These are phyloP conservation scores for Arthromyces matolae DNA, from an alignment of 768 basidiomycete species.

Conservation along the genomic window DNA sequence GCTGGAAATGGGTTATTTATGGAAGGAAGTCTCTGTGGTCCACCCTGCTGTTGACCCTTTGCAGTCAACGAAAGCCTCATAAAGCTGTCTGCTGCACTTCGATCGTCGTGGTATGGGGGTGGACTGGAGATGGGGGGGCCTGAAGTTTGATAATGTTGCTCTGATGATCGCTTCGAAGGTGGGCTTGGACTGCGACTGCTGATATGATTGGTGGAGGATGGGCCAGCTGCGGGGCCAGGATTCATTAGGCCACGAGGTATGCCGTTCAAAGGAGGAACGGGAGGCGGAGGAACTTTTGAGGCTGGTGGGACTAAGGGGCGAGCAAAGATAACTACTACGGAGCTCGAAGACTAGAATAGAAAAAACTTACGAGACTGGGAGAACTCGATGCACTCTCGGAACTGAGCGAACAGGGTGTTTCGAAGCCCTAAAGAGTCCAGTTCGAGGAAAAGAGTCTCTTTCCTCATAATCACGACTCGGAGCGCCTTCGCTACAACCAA, in stretches of 20 bases:
- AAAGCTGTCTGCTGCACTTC: slow-evolving; percentile 15
- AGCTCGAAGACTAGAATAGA: neutral
- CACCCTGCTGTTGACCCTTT: slow-evolving; percentile 28
- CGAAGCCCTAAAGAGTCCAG: slow-evolving; percentile 54
- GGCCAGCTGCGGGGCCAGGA: neutral
- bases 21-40: slow-evolving; percentile 22
- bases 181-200: slow-evolving; percentile 9
- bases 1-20: slow-evolving; percentile 19
- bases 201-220: neutral
- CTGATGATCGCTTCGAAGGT: slow-evolving; percentile 3
- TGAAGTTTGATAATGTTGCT: slow-evolving; percentile 3
- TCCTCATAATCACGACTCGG: slow-evolving; percentile 80
- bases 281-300: slow-evolving; percentile 65
- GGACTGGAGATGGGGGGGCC: slow-evolving; percentile 10
- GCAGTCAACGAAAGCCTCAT: slow-evolving; percentile 21
- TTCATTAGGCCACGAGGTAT: slow-evolving; percentile 21
- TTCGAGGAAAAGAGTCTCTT: slow-evolving; percentile 75
- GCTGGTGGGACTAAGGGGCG: slow-evolving; percentile 45
- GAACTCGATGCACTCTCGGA: slow-evolving; percentile 84
- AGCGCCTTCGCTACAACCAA: slow-evolving; percentile 58
- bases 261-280: slow-evolving; percentile 48
- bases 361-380: slow-evolving; percentile 63
- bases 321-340: slow-evolving; percentile 6
- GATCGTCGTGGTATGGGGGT: slow-evolving; percentile 15
- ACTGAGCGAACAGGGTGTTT: slow-evolving; percentile 62